phyloP scores from a whole-genome alignment of 23 red algal genomes.

The Gracilaria vermiculophylla region DNA sequence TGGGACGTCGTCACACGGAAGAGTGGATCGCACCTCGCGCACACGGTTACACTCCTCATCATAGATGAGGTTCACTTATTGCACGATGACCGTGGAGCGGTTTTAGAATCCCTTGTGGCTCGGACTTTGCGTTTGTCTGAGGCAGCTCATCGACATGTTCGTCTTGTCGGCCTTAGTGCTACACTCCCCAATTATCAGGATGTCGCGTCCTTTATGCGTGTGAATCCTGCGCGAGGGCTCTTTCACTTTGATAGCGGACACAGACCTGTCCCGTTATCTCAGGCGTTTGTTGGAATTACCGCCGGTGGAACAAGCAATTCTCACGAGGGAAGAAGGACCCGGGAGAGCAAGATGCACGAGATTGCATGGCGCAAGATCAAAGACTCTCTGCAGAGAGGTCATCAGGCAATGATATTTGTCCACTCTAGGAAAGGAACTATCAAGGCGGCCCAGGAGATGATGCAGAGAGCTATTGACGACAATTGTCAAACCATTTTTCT shows the following conservation, averaged over 20 bases:
- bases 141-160: slow-evolving; percentile 62
- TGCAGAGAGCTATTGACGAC: slow-evolving; percentile 64
- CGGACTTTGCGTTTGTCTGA: slow-evolving; percentile 82
- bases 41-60: slow-evolving; percentile 82
- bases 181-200: slow-evolving; percentile 96
- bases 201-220: slow-evolving; percentile 88
- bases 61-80: slow-evolving; percentile 98
- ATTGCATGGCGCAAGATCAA: slow-evolving; percentile 79
- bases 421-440: slow-evolving; percentile 92
- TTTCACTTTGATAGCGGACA: slow-evolving; percentile 92
- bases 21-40: slow-evolving; percentile 68
- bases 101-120: slow-evolving; percentile 95
- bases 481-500: slow-evolving; percentile 63
- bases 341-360: slow-evolving; percentile 73
- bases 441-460: slow-evolving; percentile 69
- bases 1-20: slow-evolving; percentile 99
- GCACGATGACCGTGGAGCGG: slow-evolving; percentile 94
- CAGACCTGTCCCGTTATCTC: slow-evolving; percentile 86
- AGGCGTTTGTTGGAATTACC: slow-evolving; percentile 81
- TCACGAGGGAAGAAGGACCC: slow-evolving; percentile 36
- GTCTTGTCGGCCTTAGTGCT: slow-evolving; percentile 92
- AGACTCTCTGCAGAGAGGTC: slow-evolving; percentile 69
- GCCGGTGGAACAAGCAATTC: slow-evolving; percentile 46
- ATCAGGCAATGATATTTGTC: slow-evolving; percentile 98
- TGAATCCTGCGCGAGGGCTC: slow-evolving; percentile 67